Percentiles rank a stretch among this genome's conserved stretches.
Conservation (phyloP, 352 stramenopile genomes). For the Globisporangium acanthophoron region DNA sequence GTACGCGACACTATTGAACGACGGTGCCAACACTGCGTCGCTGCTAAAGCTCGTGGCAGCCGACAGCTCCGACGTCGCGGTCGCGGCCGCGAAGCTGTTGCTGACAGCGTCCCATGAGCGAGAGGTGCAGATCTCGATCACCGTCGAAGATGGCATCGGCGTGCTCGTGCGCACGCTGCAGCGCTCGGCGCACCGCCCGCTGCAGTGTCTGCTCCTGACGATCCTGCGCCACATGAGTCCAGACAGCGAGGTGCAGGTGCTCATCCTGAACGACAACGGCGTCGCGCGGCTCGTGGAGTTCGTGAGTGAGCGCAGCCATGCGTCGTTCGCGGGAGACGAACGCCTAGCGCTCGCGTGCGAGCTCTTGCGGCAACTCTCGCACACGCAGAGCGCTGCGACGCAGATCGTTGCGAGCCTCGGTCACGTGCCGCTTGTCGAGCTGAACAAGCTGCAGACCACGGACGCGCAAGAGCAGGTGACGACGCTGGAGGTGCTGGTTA, state of each 20-base stretch:
- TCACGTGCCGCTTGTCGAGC: slow-evolving; percentile 31
- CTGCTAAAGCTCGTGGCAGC: slow-evolving; percentile 37
- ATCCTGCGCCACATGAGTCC: slow-evolving; percentile 47
- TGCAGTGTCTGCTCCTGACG: slow-evolving; percentile 45
- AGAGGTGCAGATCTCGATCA: slow-evolving; percentile 59
- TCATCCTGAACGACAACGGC: slow-evolving; percentile 40
- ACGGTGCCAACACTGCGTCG: slow-evolving; percentile 43
- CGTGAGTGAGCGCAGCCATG: slow-evolving; percentile 30
- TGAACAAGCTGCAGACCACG: slow-evolving; percentile 27
- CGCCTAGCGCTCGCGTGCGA: slow-evolving; percentile 36
- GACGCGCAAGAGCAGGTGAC: slow-evolving; percentile 9
- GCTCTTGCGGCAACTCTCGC: slow-evolving; percentile 39
- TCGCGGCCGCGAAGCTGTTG: slow-evolving; percentile 39
- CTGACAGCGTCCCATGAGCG: slow-evolving; percentile 31
- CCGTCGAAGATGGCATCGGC: slow-evolving; percentile 68
- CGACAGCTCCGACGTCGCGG: slow-evolving; percentile 29
- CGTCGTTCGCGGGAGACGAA: slow-evolving; percentile 21
- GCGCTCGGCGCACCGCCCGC: slow-evolving; percentile 18
- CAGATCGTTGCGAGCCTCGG: slow-evolving; percentile 35
- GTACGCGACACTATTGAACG: slow-evolving; percentile 42
- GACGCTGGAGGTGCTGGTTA: slow-evolving; percentile 46
- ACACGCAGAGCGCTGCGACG: slow-evolving; percentile 19
- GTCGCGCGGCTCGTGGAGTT: slow-evolving; percentile 40
- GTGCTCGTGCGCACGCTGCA: slow-evolving; percentile 42
- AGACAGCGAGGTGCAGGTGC: slow-evolving; percentile 63